Base-by-base conservation (phyloP, 208 protist genomes). In the Leishmania guyanensis region DNA sequence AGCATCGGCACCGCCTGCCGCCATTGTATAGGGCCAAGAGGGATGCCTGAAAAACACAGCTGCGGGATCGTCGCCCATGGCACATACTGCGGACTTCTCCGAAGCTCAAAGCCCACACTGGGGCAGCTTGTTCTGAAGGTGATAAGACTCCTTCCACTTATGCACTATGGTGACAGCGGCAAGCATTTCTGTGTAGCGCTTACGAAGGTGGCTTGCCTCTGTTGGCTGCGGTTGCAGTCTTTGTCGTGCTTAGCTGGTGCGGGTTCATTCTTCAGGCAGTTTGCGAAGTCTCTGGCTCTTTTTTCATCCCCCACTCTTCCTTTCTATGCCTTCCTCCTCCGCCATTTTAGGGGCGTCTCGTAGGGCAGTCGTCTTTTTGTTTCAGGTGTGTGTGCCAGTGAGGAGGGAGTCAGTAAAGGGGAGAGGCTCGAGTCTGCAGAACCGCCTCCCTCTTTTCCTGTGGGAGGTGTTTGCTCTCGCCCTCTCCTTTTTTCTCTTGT, bases 71-170 rank as follows among this genome's bases (percentile, higher is more conserved):
- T 72, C 36, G 68, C 26, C 54, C 74, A 36, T 54, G 5, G 75
- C 56, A 16, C 54, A 54, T 26, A 29, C 33, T 0, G n/a, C 14
- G 8, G 3, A 48, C 54, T 3, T 39, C n/a, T 4, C 70, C 0
- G 29, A 22, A 0, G 33, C 53, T 0, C 74, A 46, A 17, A 70
- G 79, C 29, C 22, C 66, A 33, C 56, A 84, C n/a, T 66, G 62
- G 66, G 75, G 75, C 0, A 69, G 75, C 36, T 51, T 78, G 36
- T 76, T 79, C 29, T 84, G 62, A 83, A 53, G 70, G 3, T 36
- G 77, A 70, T 4, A 20, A 56, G 43, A 71, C n/a, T 54, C 71
- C 14, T 36, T 10, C 3, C 1, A 5, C 26, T 46, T 2, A 26
- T n/a, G 17, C 43, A 3, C 51, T 62, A 8, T 12, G 2, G 43